A percentile compares a stretch with the other conserved stretches of the same genome.
These are phyloP conservation scores for Spizellomyces sp. DNA, from an alignment of 192 early-diverging fungal species.

Conservation along the genomic window DNA sequence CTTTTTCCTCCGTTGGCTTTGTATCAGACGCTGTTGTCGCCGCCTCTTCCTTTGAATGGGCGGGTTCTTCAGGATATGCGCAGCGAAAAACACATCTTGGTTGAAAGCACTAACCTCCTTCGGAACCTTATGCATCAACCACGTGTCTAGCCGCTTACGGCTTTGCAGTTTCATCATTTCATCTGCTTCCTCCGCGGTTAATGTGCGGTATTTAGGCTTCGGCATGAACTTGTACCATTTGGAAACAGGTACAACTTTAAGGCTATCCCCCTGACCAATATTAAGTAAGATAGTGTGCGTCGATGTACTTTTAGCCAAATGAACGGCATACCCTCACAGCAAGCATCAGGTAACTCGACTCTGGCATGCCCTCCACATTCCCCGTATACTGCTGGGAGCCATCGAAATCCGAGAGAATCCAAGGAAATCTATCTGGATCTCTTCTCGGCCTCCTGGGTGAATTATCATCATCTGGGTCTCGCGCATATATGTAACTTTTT, in stretches of 20 bases:
- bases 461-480: slow-evolving; percentile 25
- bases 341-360: slow-evolving; percentile 40
- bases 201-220: slow-evolving; percentile 46
- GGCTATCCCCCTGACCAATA: slow-evolving; percentile 20
- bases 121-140: slow-evolving; percentile 34
- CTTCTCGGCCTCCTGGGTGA: slow-evolving; percentile 8
- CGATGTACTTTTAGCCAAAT: slow-evolving; percentile 1
- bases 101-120: slow-evolving; percentile 20
- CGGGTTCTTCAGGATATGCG: neutral
- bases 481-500: slow-evolving; percentile 39
- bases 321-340: slow-evolving; percentile 12
- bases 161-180: slow-evolving; percentile 40
- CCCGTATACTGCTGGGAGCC: slow-evolving; percentile 25
- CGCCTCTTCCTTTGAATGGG: neutral
- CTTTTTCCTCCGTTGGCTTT: slow-evolving; percentile 24
- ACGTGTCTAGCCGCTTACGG: slow-evolving; percentile 19
- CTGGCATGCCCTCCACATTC: slow-evolving; percentile 35
- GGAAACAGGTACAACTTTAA: slow-evolving; percentile 45
- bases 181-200: slow-evolving; percentile 55
- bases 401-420: slow-evolving; percentile 42
- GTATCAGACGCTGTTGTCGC: neutral
- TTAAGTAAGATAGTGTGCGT: neutral
- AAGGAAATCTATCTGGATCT: slow-evolving; percentile 50
- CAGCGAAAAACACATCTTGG: neutral
- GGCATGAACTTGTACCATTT: slow-evolving; percentile 52